Evolutionary conservation across 2,329 filamentous ascomycete genomes (phyloP), one percentile per base, ranked within the genome.

Genomic region (Aspergillus niger): DNA sequence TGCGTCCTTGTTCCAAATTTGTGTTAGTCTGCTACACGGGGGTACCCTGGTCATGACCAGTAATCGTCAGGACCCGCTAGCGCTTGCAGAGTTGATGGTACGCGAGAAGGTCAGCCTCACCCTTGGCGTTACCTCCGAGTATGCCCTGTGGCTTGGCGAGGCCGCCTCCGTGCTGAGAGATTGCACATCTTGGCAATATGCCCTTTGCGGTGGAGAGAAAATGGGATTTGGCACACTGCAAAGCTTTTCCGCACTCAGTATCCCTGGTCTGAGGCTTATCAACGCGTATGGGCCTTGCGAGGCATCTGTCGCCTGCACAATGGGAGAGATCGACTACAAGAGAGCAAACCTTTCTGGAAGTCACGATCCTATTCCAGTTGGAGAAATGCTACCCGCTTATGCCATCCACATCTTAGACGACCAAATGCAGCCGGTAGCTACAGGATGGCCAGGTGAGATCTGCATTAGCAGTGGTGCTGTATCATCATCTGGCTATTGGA

Each of bases 241-340:
- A 1, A 5, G 41, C 8, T 62, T 67, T 22, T 30, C 15, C 1
- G 20, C 11, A 20, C 28, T 67, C 3, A 6, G 11, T 13, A n/a
- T 38, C 2, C 28, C 56, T 2, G 11, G 48, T 1, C 15, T 63
- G 0, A 28, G 10, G 13, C 22, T 63, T 1, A 49, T 57, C n/a
- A 65, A 65, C 28, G 24, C 39, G 13, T 67, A 67, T 47, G 65
- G 65, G 3, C 63, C 65, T 5, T 59, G 61, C 0, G 65, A 67
- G 44, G 47, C 51, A 15, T 47, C 52, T 20, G 57, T 61, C 17
- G 30, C 44, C 3, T 22, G 26, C 28, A 39, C 28, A 10, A 36
- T 36, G 20, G 24, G 15, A 30, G 30, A 10, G 2, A 59, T 52
- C 30, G 4, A 32, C n/a, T 36, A 36, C 32, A 36, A 36, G 32